Evolutionary conservation across 2,329 filamentous ascomycete species (phyloP).

Genomic region (Sporothrix dimorphospora): DNA sequence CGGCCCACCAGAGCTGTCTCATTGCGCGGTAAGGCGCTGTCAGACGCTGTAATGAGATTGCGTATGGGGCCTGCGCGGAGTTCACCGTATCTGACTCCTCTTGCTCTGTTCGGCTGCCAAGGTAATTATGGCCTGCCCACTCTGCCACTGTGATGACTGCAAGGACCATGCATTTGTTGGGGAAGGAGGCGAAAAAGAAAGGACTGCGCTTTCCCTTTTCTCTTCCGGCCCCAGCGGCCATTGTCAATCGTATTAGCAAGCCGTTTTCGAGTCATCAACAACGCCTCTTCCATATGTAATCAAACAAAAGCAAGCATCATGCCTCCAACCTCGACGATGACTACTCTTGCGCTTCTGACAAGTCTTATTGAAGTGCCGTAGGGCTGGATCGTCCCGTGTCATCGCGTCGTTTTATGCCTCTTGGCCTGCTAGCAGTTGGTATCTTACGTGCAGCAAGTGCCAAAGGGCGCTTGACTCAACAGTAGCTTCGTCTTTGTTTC

Average conservation of each 20-base stretch:
- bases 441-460: background rate
- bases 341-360: background rate
- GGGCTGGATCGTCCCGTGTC: constrained; percentile 5
- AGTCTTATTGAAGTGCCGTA: background rate
- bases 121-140: background rate
- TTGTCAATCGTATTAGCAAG: background rate
- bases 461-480: constrained; percentile 1
- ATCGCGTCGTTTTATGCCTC: background rate
- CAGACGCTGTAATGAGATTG: constrained; percentile 1
- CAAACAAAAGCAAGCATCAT: background rate
- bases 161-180: constrained; percentile 25
- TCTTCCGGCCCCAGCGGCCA: background rate
- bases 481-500: background rate
- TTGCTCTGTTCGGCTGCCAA: too few relatives aligned
- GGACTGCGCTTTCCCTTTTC: constrained; percentile 1
- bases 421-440: background rate
- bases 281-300: background rate
- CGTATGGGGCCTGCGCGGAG: background rate
- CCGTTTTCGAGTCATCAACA: constrained; percentile 10
- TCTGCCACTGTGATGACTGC: background rate
- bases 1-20: background rate
- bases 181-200: constrained; percentile 19
- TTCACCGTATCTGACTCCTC: too few relatives aligned
- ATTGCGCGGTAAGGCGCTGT: background rate
- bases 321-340: background rate